Evolutionary conservation across 192 early-diverging fungal species (phyloP).

Genomic region (Geranomyces michiganensis): DNA sequence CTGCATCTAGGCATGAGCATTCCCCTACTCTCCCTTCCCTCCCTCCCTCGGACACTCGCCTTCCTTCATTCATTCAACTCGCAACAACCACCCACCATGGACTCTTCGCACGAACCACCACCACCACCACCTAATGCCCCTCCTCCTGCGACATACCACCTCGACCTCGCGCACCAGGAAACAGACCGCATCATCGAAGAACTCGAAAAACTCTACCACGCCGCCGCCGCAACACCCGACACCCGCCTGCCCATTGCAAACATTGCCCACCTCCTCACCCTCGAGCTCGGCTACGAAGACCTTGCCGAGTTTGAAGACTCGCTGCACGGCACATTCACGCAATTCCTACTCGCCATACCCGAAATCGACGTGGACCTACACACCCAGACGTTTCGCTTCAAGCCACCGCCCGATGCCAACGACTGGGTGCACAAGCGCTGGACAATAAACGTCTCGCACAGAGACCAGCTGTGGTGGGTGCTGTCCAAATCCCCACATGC

Average conservation of each 20-base stretch:
- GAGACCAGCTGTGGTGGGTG: conserved; percentile 17
- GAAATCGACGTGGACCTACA: not conserved
- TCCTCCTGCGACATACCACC: not conserved
- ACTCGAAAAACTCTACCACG: conserved; percentile 11
- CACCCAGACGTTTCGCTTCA: conserved; percentile 2
- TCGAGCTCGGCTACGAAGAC: conserved; percentile 17
- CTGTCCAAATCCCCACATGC: conserved; percentile 17
- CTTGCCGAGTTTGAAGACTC: conserved; percentile 18
- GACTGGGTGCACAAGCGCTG: conserved; percentile 21
- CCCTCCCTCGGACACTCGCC: no score
- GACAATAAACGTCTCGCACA: conserved; percentile 10
- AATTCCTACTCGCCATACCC: conserved; percentile 6
- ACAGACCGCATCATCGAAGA: conserved; percentile 19
- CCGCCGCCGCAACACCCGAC: not conserved
- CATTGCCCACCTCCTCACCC: conserved; percentile 10
- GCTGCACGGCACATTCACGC: conserved; percentile 5
- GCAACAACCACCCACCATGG: no score
- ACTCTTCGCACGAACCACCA: no score
- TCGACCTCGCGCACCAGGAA: conserved; percentile 18
- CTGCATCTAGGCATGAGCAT: no score
- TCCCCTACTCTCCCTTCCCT: no score
- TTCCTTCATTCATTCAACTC: no score
- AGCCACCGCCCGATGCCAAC: no score
- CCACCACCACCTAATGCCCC: not conserved
- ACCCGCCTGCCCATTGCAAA: conserved; percentile 9